These are phyloP conservation scores for Inga laurina DNA, from an alignment of 306 rosid genomes.

Conservation along the genomic window DNA sequence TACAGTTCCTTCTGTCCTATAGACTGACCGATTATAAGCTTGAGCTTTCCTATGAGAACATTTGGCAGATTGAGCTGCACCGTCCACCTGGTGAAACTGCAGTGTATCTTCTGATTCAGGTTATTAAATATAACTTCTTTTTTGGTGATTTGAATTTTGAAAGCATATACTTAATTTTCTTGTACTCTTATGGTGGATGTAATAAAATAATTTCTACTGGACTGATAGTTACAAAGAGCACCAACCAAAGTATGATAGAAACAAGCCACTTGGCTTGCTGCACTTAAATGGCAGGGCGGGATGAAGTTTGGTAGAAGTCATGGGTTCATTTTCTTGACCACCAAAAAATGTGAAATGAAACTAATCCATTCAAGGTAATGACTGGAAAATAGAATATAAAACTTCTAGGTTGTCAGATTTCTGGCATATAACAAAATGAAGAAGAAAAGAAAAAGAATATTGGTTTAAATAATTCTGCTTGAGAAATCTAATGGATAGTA, in stretches of 20 bases:
- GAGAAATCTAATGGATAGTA: background rate
- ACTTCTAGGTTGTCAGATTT: background rate
- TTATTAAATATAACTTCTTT: conserved; percentile 29
- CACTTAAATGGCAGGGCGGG: background rate
- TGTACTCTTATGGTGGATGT: background rate
- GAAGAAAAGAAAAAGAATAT: background rate
- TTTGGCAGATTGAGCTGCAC: conserved; percentile 52
- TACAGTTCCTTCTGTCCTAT: conserved; percentile 41
- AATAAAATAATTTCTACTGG: background rate
- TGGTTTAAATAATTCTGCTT: background rate
- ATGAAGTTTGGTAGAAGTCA: background rate
- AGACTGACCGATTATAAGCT: conserved; percentile 37
- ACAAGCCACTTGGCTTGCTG: background rate
- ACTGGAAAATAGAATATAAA: background rate
- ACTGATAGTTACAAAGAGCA: background rate
- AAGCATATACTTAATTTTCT: background rate
- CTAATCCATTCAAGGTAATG: background rate
- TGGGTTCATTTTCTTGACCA: background rate
- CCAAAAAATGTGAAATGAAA: background rate
- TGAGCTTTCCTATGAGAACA: conserved; percentile 51
- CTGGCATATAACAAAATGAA: background rate
- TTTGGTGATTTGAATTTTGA: background rate
- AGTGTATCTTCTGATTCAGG: conserved; percentile 78
- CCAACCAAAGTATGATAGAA: background rate
- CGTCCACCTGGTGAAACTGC: conserved; percentile 40